A percentile compares a stretch with the other conserved stretches of the same genome.
These are phyloP conservation scores for Geotrichum phurueaensis DNA, from an alignment of 1,139 yeast genomes.

Conservation along the genomic window DNA sequence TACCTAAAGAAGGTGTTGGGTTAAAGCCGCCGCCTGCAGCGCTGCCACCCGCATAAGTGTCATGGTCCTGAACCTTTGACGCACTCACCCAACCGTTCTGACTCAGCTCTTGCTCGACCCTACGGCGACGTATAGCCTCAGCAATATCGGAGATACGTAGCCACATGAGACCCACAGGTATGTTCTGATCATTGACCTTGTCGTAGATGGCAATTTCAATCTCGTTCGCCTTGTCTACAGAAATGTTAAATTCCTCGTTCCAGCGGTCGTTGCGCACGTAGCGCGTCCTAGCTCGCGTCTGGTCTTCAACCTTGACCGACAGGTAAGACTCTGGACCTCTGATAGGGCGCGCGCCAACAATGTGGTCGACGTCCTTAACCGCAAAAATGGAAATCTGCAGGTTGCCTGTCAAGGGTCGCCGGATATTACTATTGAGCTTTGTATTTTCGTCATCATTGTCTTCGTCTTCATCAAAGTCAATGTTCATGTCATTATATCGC, in stretches of 20 bases:
- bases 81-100: constrained; percentile 88
- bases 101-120: constrained; percentile 68
- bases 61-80: constrained; percentile 35
- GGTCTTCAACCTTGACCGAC: constrained; percentile 79
- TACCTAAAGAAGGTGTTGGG: not conserved
- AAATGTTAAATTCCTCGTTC: constrained; percentile 75
- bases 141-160: constrained; percentile 81
- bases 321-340: constrained; percentile 77
- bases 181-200: constrained; percentile 54
- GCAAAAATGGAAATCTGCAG: constrained; percentile 66
- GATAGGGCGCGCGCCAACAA: constrained; percentile 71
- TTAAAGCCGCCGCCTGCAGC: not conserved
- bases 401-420: constrained; percentile 79
- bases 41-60: constrained; percentile 7
- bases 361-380: constrained; percentile 85
- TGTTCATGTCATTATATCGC: constrained; percentile 83
- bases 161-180: constrained; percentile 95
- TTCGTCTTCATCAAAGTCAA: constrained; percentile 55
- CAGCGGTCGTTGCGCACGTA: constrained; percentile 74
- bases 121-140: constrained; percentile 87
- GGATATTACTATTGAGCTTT: constrained; percentile 53
- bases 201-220: constrained; percentile 84
- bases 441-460: constrained; percentile 42
- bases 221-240: constrained; percentile 87
- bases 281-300: constrained; percentile 68